Percentiles rank a stretch among this genome's conserved stretches.
Conservation (phyloP, 257 asterid species). For the Solanum corneliomulleri region DNA sequence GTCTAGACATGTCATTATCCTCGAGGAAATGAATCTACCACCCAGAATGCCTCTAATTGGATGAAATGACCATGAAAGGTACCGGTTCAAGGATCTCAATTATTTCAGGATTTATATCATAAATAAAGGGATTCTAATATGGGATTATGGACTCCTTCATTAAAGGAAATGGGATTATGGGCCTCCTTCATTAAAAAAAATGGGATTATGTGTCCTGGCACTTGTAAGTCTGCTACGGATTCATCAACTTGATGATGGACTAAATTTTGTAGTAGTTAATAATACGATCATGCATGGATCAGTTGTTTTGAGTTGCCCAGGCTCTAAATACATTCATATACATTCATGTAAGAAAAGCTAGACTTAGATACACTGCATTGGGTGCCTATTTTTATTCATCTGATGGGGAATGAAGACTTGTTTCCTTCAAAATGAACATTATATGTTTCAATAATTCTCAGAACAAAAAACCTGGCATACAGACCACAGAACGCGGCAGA, state of each 20-base stretch:
- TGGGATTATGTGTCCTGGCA: not conserved
- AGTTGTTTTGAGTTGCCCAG: not conserved
- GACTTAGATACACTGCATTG: not conserved
- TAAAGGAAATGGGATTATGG: not conserved
- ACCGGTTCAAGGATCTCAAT: not conserved
- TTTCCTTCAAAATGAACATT: not conserved
- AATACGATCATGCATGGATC: not conserved
- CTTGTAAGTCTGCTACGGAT: not conserved
- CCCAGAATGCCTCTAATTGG: not conserved
- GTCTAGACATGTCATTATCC: conserved; percentile 30
- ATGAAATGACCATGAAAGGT: not conserved
- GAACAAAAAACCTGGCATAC: not conserved
- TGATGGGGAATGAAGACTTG: not conserved
- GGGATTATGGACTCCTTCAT: too few relatives aligned
- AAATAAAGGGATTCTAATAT: not conserved
- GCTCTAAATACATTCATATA: not conserved
- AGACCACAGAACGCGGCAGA: not conserved
- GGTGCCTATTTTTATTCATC: not conserved
- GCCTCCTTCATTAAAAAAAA: not conserved
- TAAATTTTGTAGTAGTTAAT: not conserved
- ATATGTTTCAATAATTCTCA: not conserved
- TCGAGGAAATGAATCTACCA: conserved; percentile 14
- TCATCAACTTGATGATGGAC: not conserved
- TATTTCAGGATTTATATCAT: not conserved
- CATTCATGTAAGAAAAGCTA: not conserved